Percentiles rank a stretch among this genome's conserved stretches.
phyloP scores from a whole-genome alignment of 169 alveolate genomes.

The Plasmodium sp. region DNA sequence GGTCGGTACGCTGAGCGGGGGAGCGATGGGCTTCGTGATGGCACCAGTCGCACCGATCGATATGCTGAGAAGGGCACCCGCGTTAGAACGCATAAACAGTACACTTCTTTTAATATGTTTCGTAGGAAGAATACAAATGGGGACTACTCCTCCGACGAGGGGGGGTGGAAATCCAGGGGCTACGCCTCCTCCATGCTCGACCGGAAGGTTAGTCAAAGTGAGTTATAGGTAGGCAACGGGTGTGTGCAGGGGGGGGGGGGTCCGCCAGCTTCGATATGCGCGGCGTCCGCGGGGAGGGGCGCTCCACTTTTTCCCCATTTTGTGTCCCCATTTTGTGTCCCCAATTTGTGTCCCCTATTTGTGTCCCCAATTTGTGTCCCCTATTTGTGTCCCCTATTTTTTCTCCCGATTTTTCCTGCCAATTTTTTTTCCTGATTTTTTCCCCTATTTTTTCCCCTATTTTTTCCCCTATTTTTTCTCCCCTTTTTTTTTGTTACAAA shows the following conservation, averaged over 20 bases:
- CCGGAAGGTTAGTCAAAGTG: background rate
- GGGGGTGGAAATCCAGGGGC: conserved; percentile 22
- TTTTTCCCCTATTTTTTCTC: background rate
- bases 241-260: background rate
- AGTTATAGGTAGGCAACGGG: background rate
- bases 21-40: background rate
- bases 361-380: too few relatives aligned
- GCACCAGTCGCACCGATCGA: background rate
- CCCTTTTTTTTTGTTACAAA: background rate
- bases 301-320: background rate
- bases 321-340: too few relatives aligned
- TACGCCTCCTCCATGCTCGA: conserved; percentile 26
- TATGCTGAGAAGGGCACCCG: background rate
- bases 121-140: background rate
- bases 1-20: background rate
- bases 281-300: background rate
- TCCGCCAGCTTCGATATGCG: background rate
- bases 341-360: too few relatives aligned
- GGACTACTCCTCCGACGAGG: conserved; percentile 11
- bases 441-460: too few relatives aligned
- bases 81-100: conserved; percentile 36
- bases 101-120: conserved; percentile 32
- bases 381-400: too few relatives aligned
- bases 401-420: background rate
- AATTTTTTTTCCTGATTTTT: background rate